Evolutionary conservation across 2,329 filamentous ascomycete species (phyloP), one percentile per base, ranked within the genome.

Genomic region (Pyrenophora tritici-repentis): DNA sequence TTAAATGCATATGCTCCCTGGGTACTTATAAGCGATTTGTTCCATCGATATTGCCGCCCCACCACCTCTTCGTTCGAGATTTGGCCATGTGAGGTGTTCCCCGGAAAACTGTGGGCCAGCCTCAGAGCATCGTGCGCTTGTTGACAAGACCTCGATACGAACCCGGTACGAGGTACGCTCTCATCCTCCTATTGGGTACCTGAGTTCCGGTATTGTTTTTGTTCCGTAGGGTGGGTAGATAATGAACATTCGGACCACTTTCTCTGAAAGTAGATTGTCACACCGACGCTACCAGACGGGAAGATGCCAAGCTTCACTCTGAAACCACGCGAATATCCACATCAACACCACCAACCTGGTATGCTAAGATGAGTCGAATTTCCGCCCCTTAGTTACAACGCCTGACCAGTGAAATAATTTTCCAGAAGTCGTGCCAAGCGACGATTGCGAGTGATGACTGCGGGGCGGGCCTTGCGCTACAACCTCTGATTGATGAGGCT

Each of bases 1-100:
- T 34, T 36, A 26, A 48, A 32, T n/a, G 32, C 17, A 31, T 40
- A 32, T 47, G 40, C 36, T 46, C 14, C 29, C 35, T 39, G 42
- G 42, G 41, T 55, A 53, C 56, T 59, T 61, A 59, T 61, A 59
- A 39, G 6, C 33, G 10, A 29, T 29, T 33, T 20, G 17, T 35
- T 31, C 20, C 8, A 10, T 6, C 22, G 32, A n/a, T 33, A 13
- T 14, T 39, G 7, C 29, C 26, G 31, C 24, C 40, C 42, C 35
- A 12, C 9, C n/a, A 17, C 16, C 18, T 17, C 22, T 31, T 34
- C 24, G 12, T 29, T 39, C 49, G 44, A 43, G 16, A 29, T 42
- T 34, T 39, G 29, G 29, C 44, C 44, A 43, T 43, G 33, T 43
- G 13, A 35, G 16, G 16, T 17, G 26, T 18, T 14, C 42, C 37